Conservation (phyloP, 257 asterid genomes). For the Solanum gandarillasii region DNA sequence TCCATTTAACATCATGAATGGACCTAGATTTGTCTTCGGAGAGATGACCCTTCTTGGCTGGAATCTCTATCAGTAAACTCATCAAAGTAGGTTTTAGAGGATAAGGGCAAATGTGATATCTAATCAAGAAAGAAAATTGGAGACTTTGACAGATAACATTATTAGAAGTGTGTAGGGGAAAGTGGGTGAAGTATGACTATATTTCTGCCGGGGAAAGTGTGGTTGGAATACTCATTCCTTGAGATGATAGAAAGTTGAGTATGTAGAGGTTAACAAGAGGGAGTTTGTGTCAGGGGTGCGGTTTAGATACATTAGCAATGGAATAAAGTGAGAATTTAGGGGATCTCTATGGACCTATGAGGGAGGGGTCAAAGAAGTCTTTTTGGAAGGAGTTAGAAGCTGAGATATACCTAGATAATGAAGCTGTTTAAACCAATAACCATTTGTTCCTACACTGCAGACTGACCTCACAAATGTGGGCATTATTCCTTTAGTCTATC, state of each 20-base stretch:
- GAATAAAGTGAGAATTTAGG: not conserved
- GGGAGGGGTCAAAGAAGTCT: not conserved
- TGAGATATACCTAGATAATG: not conserved
- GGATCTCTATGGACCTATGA: not conserved
- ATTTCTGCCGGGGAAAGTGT: not conserved
- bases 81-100: not conserved
- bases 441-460: too few species aligned
- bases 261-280: not conserved
- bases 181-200: not conserved
- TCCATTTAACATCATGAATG: not conserved
- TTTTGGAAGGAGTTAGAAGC: not conserved
- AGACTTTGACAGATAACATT: not conserved
- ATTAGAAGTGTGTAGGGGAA: not conserved
- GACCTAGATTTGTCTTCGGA: not conserved
- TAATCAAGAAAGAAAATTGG: not conserved
- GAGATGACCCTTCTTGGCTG: not conserved
- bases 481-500: too few species aligned
- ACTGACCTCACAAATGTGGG: too few species aligned
- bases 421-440: too few species aligned
- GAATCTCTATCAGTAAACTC: not conserved
- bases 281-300: not conserved
- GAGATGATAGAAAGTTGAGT: not conserved
- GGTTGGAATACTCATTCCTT: not conserved
- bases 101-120: not conserved
- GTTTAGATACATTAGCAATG: not conserved